These are phyloP conservation scores for Colletotrichum zoysiae DNA, from an alignment of 2,329 filamentous ascomycete species.

Conservation along the genomic window DNA sequence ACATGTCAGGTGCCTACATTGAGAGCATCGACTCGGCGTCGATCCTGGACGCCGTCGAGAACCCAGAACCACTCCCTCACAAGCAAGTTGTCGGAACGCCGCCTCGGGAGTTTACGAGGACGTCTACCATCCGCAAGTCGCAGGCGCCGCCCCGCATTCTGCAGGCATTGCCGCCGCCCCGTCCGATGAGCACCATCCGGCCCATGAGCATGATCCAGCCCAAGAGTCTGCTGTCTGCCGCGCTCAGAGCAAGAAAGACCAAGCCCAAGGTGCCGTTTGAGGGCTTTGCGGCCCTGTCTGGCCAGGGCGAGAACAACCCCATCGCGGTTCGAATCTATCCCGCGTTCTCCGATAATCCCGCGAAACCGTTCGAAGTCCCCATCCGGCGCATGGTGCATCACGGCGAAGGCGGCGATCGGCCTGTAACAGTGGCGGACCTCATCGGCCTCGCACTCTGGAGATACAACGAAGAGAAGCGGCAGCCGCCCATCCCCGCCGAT, in stretches of 20 bases:
- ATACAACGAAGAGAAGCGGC: slow-evolving; percentile 81
- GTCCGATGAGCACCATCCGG: slow-evolving; percentile 73
- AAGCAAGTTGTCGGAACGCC: slow-evolving; percentile 74
- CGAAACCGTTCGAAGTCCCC: slow-evolving; percentile 77
- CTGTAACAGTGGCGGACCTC: slow-evolving; percentile 82
- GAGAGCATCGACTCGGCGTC: slow-evolving; percentile 79
- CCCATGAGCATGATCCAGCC: slow-evolving; percentile 77
- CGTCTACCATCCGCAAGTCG: slow-evolving; percentile 74
- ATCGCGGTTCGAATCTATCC: slow-evolving; percentile 83
- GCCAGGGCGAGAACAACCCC: slow-evolving; percentile 82
- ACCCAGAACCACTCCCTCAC: slow-evolving; percentile 66
- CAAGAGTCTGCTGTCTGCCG: slow-evolving; percentile 77
- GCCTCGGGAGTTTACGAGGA: slow-evolving; percentile 69
- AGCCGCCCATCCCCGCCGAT: slow-evolving; percentile 73
- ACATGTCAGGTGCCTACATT: slow-evolving; percentile 74
- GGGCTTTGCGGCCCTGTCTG: slow-evolving; percentile 80
- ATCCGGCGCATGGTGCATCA: slow-evolving; percentile 78
- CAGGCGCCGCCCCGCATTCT: slow-evolving; percentile 70
- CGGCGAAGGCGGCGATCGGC: slow-evolving; percentile 70
- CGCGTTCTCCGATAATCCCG: slow-evolving; percentile 74
- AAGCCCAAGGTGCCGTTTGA: slow-evolving; percentile 80
- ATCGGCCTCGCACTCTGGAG: slow-evolving; percentile 84
- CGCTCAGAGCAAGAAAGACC: slow-evolving; percentile 78
- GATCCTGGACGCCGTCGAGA: slow-evolving; percentile 74
- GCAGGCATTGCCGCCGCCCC: slow-evolving; percentile 77